Base-by-base conservation (phyloP, 495 filamentous ascomycete species). In the Hyaloscypha hepaticicola region DNA sequence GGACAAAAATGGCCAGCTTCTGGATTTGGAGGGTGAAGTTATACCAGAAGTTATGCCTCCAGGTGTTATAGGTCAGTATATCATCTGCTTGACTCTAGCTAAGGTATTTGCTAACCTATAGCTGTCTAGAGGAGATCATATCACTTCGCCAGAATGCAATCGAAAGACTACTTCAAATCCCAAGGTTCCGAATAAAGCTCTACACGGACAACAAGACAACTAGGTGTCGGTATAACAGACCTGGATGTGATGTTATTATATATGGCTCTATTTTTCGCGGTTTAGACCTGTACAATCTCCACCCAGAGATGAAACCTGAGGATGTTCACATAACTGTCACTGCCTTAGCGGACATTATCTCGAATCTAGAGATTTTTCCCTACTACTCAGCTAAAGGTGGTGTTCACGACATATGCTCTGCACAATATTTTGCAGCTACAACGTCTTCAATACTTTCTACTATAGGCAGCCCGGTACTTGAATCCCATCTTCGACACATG, bases 401-500 rank as follows among this genome's bases (percentile, higher is more conserved):
- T 19, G 38, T 45, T 45, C 38, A 45, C 12, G 38, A 45, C 38
- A 3, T 16, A 9, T 45, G 38, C 38, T 45, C 38, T 14, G 11
- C 19, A 8, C 19, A 9, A 4, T 9, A 45, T 16, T 45, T 53
- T 16, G 21, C 26, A 24, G 16, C 50, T 5, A 21, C 50, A 9
- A 53, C 50, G 5, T 19, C 26, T 3, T 25, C 21, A 19, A 19
- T 25, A 6, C 50, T 53, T 28, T 25, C 21, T 6, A 28, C 22
- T 28, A 53, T 53, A 19, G 22, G 22, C 50, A 53, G 50, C 25
- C 50, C 50, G 19, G 50, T 53, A 4, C 50, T 53, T 16, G 50
- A 53, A 26, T 53, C 50, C 16, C 50, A 53, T 12, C 11, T 24
- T 53, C 50, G 50, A 53, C 50, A 53, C 50, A 53, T 57, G 55